Base-by-base conservation (phyloP, 208 protist species). In the Leishmania braziliensis region DNA sequence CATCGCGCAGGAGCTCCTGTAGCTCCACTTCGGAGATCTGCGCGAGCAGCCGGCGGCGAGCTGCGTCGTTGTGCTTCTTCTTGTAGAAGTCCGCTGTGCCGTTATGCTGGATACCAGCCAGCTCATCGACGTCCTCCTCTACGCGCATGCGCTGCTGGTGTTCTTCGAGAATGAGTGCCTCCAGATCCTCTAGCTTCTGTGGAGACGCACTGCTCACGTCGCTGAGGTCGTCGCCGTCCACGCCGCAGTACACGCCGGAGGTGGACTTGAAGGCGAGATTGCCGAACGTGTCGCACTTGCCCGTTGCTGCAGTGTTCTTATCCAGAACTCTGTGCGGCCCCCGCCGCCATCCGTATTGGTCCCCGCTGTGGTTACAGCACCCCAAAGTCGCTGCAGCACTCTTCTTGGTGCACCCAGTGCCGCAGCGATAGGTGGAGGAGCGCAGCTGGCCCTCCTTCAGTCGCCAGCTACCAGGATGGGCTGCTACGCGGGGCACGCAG, bases 261-360 rank as follows among this genome's bases (percentile, higher is more conserved):
- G 66, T 82, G 8, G 87, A 92, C 79, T 92, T 93, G 77, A 95
- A 95, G 43, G 85, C 90, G 71, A 95, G 87, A 77, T 95, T 95
- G 62, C 92, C 92, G 72, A 91, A 95, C 14, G 92, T 95, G 78
- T 95, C 92, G 75, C 92, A 95, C 68, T 93, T 89, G 65, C 92
- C 92, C 16, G 78, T 87, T 58, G 88, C 90, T 54, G 92, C 92
- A 18, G 90, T 94, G 84, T 93, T 91, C 72, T 90, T 88, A 46
- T 83, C 78, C 68, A 79, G 84, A 26, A 95, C 92, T 1, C 66
- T 89, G 84, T 95, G 92, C 46, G 92, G 92, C 23, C 92, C 92
- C 26, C 81, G 86, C 63, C 76, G 78, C 89, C 90, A 94, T 8
- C 92, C 92, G 75, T 94, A 95, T 65, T 89, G 84, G 70, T 90